Evolutionary conservation across 371 early-diverging fungal genomes (phyloP).

Genomic region (Umbelopsis sp.): DNA sequence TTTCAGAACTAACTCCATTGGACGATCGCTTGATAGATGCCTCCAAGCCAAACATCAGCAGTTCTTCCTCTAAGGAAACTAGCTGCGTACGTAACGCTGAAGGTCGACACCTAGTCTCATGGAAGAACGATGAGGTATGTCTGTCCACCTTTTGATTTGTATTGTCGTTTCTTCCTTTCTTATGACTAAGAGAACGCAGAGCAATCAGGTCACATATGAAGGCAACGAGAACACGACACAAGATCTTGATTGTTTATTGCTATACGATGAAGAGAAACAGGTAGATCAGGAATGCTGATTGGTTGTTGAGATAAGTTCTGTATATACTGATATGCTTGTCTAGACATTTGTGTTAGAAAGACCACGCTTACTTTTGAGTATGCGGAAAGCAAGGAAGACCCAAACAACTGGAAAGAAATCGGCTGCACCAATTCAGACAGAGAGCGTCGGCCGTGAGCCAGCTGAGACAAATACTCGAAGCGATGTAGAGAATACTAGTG

Average conservation of each 20-base stretch:
- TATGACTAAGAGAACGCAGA: not conserved
- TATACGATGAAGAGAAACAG: conserved; percentile 21
- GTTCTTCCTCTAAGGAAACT: not conserved
- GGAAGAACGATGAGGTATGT: not conserved
- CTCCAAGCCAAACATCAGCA: conserved; percentile 2
- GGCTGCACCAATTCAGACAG: not conserved
- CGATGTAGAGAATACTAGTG: conserved; percentile 1
- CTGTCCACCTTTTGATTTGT: too few relatives aligned
- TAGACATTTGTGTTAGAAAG: not conserved
- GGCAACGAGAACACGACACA: conserved; percentile 1
- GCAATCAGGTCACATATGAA: conserved; percentile 13
- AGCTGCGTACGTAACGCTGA: conserved; percentile 5
- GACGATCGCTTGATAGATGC: not conserved
- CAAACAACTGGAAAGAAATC: not conserved
- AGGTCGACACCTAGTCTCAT: not conserved
- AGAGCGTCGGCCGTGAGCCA: not conserved
- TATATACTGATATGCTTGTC: not conserved
- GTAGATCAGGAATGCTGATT: not conserved
- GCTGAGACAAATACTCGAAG: not conserved
- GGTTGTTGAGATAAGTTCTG: not conserved
- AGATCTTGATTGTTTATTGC: conserved; percentile 17
- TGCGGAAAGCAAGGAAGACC: conserved; percentile 13
- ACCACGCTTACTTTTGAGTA: not conserved
- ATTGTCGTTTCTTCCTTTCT: not conserved
- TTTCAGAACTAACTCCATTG: too few relatives aligned